Conservation (phyloP, 1,284 basidiomycete genomes). For the Ganoderma lingzhi region DNA sequence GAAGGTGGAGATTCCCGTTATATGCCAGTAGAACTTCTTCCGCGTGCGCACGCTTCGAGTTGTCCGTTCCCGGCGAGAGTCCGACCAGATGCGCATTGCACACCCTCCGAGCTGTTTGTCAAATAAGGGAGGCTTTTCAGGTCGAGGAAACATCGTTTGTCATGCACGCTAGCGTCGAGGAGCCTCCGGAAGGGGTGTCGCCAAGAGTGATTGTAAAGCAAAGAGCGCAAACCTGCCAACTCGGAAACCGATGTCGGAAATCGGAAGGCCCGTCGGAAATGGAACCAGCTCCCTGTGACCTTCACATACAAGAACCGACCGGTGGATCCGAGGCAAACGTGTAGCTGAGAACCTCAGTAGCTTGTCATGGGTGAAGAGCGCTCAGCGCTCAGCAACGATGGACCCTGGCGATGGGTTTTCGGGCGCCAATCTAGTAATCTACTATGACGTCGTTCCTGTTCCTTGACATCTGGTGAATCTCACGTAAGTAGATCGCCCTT, state of each 20-base stretch:
- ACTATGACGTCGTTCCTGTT: too few species aligned
- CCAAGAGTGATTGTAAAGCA: not conserved
- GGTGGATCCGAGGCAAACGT: not conserved
- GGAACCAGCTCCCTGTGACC: not conserved
- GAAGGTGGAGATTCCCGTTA: not conserved
- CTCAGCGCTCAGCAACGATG: not conserved
- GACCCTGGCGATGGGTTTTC: not conserved
- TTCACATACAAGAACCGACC: not conserved
- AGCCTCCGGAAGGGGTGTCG: not conserved
- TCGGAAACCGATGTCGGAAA: not conserved
- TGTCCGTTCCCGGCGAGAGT: not conserved
- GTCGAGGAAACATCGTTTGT: not conserved
- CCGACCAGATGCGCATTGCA: not conserved
- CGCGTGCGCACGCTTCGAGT: not conserved
- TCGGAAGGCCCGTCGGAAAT: not conserved
- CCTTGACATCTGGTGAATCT: too few species aligned
- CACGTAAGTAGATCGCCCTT: too few species aligned
- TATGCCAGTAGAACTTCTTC: not conserved
- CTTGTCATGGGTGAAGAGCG: not conserved
- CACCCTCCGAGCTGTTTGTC: not conserved
- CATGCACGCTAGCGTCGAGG: not conserved
- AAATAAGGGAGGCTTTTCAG: too few species aligned
- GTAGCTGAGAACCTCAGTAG: not conserved
- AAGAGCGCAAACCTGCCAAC: not conserved
- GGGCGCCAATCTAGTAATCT: not conserved